phyloP scores from a whole-genome alignment of 139 green algal genomes.

The Chlamydomonas sp. region DNA sequence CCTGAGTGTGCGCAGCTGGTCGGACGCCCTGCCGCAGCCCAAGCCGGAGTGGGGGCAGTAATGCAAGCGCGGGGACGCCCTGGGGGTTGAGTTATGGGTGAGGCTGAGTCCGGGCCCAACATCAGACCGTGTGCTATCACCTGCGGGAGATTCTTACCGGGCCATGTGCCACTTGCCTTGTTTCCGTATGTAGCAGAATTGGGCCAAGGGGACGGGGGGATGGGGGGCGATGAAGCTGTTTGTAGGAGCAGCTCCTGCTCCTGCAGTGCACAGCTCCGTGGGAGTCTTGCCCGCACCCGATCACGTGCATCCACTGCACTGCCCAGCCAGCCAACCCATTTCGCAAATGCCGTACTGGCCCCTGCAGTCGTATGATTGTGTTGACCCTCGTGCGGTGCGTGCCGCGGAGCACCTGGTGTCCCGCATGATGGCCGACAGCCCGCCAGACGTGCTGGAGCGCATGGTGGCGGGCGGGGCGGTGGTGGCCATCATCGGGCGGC shows the following conservation, averaged over 20 bases:
- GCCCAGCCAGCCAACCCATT: slow-evolving; percentile 3
- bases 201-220: too few relatives aligned
- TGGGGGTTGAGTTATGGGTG: slow-evolving; percentile 36
- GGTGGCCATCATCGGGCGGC: slow-evolving; percentile 77
- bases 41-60: slow-evolving; percentile 60
- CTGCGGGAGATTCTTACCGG: not conserved
- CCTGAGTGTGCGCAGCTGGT: slow-evolving; percentile 14
- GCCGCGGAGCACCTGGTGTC: slow-evolving; percentile 43
- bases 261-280: not conserved
- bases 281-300: not conserved
- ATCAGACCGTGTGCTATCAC: not conserved
- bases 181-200: not conserved
- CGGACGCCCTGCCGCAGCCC: not conserved
- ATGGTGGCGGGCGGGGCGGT: slow-evolving; percentile 46
- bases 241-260: not conserved
- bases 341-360: not conserved
- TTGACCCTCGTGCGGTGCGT: slow-evolving; percentile 52
- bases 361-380: slow-evolving; percentile 59
- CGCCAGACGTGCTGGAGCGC: slow-evolving; percentile 40
- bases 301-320: not conserved
- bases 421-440: slow-evolving; percentile 53
- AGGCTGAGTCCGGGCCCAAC: too few relatives aligned
- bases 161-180: not conserved
- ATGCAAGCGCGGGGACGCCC: slow-evolving; percentile 27
- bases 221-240: too few relatives aligned